Evolutionary conservation across 2,329 filamentous ascomycete species (phyloP), one percentile per base, ranked within the genome.

Genomic region (Paraphaeosphaeria sporulosa): DNA sequence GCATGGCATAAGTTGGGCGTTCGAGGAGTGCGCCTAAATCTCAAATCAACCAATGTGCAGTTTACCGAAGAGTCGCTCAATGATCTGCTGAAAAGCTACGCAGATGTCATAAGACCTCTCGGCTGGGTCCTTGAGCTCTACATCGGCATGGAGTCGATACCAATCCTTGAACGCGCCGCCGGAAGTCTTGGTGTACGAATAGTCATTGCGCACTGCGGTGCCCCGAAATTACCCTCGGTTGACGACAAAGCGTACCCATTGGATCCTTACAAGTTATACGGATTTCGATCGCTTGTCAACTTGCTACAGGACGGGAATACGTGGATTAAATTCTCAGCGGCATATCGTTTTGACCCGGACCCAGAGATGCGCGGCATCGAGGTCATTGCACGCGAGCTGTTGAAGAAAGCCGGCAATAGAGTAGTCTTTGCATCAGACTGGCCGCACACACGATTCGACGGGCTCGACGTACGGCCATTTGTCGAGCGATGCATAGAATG

Each of bases 381-480:
- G 55, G 78, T 79, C 1, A 73, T 89, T 42, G 82, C 80, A 9
- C 75, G 71, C 15, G 83, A 87, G 64, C 72, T 88, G 8, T 51
- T 67, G 21, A 57, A 58, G 47, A 49, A 46, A 23, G 58, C 54
- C 27, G 78, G 78, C 2, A 72, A 80, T 19, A 77, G 81, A 17
- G 77, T 86, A 10, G 81, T 89, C 0, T 89, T 87, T 71, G 86
- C 85, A 1, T 87, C 85, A 0, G 87, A 89, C 66, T 89, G 87
- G 87, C 87, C 87, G 21, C 86, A 89, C 71, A 89, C 87, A 3
- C 79, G 87, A 13, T 89, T 85, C 60, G 84, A 87, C 23, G 83
- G 82, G 2, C 64, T 87, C 2, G 83, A 89, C 66, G 84, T 88
- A 23, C 77, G 71, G 49, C 83, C 83, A 0, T 89, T 85, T 70